These are phyloP conservation scores for Cyberlindnera mrakii DNA, from an alignment of 805 yeast species.

Conservation along the genomic window DNA sequence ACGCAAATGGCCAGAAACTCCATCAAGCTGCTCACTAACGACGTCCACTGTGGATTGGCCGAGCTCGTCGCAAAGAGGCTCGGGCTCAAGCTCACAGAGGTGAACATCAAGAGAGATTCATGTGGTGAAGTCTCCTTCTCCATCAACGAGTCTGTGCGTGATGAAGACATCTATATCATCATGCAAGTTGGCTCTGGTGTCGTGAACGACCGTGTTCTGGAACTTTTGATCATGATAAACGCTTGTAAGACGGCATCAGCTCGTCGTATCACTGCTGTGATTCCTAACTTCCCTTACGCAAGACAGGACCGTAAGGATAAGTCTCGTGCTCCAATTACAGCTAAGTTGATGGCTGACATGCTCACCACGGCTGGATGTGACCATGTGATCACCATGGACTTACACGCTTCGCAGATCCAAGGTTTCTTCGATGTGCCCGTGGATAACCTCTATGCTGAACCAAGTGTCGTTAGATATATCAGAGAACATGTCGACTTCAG, in stretches of 20 bases:
- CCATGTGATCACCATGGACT: slow-evolving; percentile 82
- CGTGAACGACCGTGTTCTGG: slow-evolving; percentile 70
- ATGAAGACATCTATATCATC: slow-evolving; percentile 75
- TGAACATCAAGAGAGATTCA: slow-evolving; percentile 58
- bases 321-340: slow-evolving; percentile 80
- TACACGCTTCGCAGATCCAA: slow-evolving; percentile 86
- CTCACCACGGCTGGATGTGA: slow-evolving; percentile 80
- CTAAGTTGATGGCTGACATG: slow-evolving; percentile 79
- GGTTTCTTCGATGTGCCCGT: slow-evolving; percentile 82
- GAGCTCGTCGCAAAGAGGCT: slow-evolving; percentile 60
- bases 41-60: slow-evolving; percentile 62
- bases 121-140: slow-evolving; percentile 72
- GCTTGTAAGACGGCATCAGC: slow-evolving; percentile 83
- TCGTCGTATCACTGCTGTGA: slow-evolving; percentile 73
- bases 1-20: slow-evolving; percentile 37
- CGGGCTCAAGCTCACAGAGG: slow-evolving; percentile 56
- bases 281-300: slow-evolving; percentile 84
- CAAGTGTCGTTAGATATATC: slow-evolving; percentile 70
- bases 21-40: slow-evolving; percentile 62
- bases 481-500: slow-evolving; percentile 51
- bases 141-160: slow-evolving; percentile 78
- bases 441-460: slow-evolving; percentile 81
- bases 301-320: slow-evolving; percentile 85
- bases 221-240: slow-evolving; percentile 69
- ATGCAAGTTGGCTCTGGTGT: slow-evolving; percentile 77